Evolutionary conservation across 352 stramenopile species (phyloP).

Genomic region (Elongisporangium prolatum): DNA sequence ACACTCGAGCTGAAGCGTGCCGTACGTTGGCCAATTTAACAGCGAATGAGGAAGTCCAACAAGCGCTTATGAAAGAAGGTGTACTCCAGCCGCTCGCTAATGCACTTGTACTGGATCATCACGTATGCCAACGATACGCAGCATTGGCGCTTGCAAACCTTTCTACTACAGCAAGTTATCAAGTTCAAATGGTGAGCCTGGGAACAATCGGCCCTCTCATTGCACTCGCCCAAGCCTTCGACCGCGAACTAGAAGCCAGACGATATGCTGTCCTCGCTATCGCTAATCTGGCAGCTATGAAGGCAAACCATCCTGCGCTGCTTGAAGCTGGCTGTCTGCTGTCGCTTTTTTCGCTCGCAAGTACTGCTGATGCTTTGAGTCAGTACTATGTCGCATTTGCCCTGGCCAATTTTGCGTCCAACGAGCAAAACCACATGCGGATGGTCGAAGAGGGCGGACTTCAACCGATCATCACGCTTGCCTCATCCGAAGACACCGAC

Average conservation of each 20-base stretch:
- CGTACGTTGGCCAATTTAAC: constrained; percentile 94
- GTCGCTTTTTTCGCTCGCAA: constrained; percentile 92
- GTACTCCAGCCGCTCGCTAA: constrained; percentile 89
- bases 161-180: constrained; percentile 89
- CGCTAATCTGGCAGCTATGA: constrained; percentile 94
- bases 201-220: constrained; percentile 92
- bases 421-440: constrained; percentile 87
- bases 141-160: constrained; percentile 93
- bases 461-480: constrained; percentile 94
- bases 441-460: constrained; percentile 95
- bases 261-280: constrained; percentile 93
- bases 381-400: constrained; percentile 95
- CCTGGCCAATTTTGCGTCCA: constrained; percentile 94
- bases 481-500: constrained; percentile 87
- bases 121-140: constrained; percentile 93
- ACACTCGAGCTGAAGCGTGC: constrained; percentile 90
- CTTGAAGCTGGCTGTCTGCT: constrained; percentile 90
- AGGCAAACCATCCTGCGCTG: constrained; percentile 92
- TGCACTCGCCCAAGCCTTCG: constrained; percentile 76
- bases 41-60: constrained; percentile 92
- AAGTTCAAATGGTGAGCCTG: constrained; percentile 94
- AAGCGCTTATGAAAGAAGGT: constrained; percentile 89
- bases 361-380: constrained; percentile 88
- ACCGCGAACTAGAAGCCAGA: constrained; percentile 91
- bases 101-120: constrained; percentile 83